Conservation (phyloP, 2,329 filamentous ascomycete species). For the Chrysoporthe cubensis region DNA sequence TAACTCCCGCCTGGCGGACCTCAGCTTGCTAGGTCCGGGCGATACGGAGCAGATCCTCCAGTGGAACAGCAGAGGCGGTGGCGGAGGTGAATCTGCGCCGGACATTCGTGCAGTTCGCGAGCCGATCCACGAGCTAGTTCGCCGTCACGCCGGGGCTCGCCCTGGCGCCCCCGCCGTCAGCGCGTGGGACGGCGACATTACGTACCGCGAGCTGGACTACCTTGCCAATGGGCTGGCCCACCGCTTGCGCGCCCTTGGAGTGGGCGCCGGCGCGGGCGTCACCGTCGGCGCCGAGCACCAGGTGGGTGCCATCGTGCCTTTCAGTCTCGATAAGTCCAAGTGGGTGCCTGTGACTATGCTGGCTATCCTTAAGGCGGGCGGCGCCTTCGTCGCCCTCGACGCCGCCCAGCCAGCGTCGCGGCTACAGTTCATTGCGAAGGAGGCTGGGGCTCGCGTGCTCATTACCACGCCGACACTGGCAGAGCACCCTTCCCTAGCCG, state of each 20-base stretch:
- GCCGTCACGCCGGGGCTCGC: too few relatives aligned
- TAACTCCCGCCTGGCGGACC: conserved; percentile 11
- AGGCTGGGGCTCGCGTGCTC: too few relatives aligned
- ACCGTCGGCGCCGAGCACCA: too few relatives aligned
- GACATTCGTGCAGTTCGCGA: not conserved
- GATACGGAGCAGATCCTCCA: conserved; percentile 1
- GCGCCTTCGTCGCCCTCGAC: conserved; percentile 8
- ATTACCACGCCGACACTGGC: too few relatives aligned
- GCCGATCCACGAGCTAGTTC: not conserved
- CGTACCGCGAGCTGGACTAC: not conserved
- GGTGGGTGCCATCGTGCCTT: not conserved
- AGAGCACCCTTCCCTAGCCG: too few relatives aligned
- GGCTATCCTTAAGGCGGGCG: conserved; percentile 8
- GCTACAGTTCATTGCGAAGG: not conserved
- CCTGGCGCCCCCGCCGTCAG: not conserved
- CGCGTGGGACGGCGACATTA: not conserved
- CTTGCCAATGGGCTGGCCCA: too few relatives aligned
- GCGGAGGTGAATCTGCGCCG: not conserved
- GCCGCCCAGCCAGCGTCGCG: not conserved
- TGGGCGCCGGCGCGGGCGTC: too few relatives aligned
- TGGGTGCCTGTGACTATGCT: conserved; percentile 14
- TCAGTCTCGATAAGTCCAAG: conserved; percentile 2
- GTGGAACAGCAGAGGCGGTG: not conserved
- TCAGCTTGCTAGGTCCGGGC: conserved; percentile 1
- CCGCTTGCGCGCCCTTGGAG: too few relatives aligned